Evolutionary conservation across 2,329 filamentous ascomycete genomes (phyloP).

Genomic region (Colletotrichum sp.): DNA sequence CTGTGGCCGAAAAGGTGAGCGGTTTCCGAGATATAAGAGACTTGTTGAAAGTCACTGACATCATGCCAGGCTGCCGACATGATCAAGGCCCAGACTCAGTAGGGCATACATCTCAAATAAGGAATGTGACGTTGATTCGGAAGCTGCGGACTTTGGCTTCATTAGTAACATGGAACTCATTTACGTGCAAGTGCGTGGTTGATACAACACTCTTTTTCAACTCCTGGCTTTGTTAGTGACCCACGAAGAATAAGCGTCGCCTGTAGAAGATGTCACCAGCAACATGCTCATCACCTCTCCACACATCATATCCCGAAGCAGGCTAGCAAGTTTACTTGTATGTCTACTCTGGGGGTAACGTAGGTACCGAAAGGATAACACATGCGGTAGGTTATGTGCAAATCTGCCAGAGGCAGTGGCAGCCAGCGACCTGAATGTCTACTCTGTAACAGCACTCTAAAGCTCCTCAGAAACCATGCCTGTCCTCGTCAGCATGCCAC

Average conservation of each 20-base stretch:
- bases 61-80: constrained; percentile 14
- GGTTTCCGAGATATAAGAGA: rapidly evolving
- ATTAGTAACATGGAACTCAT: neutral
- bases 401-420: too few relatives aligned
- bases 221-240: rapidly evolving
- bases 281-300: neutral
- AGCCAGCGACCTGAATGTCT: neutral
- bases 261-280: neutral
- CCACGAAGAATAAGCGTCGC: neutral
- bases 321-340: neutral
- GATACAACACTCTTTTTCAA: neutral
- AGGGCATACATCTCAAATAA: neutral
- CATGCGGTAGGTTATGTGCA: neutral
- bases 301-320: neutral
- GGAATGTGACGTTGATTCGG: neutral
- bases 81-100: constrained; percentile 18
- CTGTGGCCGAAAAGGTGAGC: constrained; percentile 25
- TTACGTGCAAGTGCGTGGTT: neutral
- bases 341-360: neutral
- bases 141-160: rapidly evolving
- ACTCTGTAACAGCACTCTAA: neutral
- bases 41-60: neutral
- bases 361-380: neutral
- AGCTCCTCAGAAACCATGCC: neutral
- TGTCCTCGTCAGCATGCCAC: neutral